These are phyloP conservation scores for Globisporangium yorkense DNA, from an alignment of 352 stramenopile genomes.

Conservation along the genomic window DNA sequence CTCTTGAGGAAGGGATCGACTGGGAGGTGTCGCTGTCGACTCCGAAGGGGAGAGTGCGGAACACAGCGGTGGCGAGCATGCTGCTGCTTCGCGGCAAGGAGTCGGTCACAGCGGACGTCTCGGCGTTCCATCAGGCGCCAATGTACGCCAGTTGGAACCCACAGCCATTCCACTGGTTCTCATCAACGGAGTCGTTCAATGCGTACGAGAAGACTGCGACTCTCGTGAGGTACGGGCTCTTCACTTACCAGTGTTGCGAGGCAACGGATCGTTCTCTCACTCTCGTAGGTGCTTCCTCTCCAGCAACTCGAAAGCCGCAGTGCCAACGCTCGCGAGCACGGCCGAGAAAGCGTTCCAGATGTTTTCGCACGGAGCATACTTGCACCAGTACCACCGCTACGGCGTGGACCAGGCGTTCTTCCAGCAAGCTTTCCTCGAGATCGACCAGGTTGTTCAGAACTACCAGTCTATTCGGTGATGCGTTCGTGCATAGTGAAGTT, in stretches of 20 bases:
- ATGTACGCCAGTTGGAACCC: conserved; percentile 43
- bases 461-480: conserved; percentile 26
- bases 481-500: neutral
- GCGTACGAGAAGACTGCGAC: conserved; percentile 66
- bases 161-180: conserved; percentile 27
- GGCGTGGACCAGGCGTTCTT: conserved; percentile 55
- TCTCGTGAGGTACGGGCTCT: conserved; percentile 28
- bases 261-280: neutral
- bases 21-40: conserved; percentile 40
- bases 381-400: conserved; percentile 60
- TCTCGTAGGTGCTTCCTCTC: neutral
- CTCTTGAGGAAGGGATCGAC: conserved; percentile 57
- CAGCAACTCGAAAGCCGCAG: conserved; percentile 63
- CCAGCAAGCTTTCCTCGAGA: conserved; percentile 49
- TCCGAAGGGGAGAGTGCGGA: conserved; percentile 19
- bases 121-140: conserved; percentile 30
- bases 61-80: conserved; percentile 38
- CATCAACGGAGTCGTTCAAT: conserved; percentile 32
- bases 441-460: conserved; percentile 74
- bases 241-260: neutral
- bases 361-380: conserved; percentile 54
- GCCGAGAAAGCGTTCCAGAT: conserved; percentile 63
- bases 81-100: conserved; percentile 45
- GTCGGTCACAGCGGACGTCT: conserved; percentile 11
- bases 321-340: conserved; percentile 39